phyloP scores from a whole-genome alignment of 2,329 filamentous ascomycete species.

The Huntiella moniliformis region DNA sequence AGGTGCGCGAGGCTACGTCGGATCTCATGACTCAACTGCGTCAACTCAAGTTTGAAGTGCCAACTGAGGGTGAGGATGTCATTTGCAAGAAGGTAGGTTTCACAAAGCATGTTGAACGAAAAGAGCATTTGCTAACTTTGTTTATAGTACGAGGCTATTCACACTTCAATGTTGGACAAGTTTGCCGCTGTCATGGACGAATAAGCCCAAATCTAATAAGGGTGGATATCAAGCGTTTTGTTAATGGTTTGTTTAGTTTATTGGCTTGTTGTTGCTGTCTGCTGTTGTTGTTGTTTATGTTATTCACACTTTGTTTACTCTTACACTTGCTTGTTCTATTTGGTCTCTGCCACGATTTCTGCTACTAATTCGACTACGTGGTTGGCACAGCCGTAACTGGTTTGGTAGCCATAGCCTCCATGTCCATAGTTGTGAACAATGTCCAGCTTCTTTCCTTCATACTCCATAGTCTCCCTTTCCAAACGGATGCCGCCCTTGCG shows the following conservation, averaged over 20 bases:
- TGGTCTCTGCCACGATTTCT: slow-evolving; percentile 26
- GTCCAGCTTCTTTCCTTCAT: slow-evolving; percentile 41
- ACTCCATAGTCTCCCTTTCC: slow-evolving; percentile 38
- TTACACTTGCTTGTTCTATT: not conserved
- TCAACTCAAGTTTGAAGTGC: slow-evolving; percentile 93
- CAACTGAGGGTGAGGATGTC: slow-evolving; percentile 61
- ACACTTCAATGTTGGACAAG: slow-evolving; percentile 88
- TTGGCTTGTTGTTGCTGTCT: not conserved
- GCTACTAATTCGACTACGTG: slow-evolving; percentile 47
- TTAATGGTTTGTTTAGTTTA: not conserved
- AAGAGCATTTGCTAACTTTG: slow-evolving; percentile 21
- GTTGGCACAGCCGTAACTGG: slow-evolving; percentile 51
- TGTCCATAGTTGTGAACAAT: slow-evolving; percentile 74
- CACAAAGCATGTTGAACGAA: not conserved
- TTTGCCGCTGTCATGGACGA: slow-evolving; percentile 93
- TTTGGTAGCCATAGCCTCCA: slow-evolving; percentile 58
- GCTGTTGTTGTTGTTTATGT: not conserved
- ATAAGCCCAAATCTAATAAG: slow-evolving; percentile 28
- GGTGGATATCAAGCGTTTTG: not conserved
- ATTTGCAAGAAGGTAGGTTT: slow-evolving; percentile 58
- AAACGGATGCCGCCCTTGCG: slow-evolving; percentile 55
- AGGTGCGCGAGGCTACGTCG: slow-evolving; percentile 75
- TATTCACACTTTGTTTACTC: not conserved
- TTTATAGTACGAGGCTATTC: slow-evolving; percentile 68
- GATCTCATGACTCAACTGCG: slow-evolving; percentile 74